phyloP scores from a whole-genome alignment of 768 basidiomycete species.

The Obba rivulosa region DNA sequence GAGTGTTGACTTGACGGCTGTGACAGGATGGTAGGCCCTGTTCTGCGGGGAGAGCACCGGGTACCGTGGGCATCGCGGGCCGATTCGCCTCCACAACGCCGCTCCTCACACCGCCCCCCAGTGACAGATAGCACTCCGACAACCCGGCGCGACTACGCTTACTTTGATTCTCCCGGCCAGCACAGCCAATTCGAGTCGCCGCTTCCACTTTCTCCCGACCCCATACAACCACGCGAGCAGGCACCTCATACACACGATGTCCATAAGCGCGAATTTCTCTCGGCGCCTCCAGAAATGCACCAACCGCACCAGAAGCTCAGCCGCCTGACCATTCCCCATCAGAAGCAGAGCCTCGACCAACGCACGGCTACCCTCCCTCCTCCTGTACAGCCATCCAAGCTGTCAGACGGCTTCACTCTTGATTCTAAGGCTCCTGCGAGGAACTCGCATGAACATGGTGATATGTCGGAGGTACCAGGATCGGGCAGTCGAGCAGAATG shows the following conservation, averaged over 20 bases:
- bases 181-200: slow-evolving; percentile 44
- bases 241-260: background rate
- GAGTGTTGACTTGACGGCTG: background rate
- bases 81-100: slow-evolving; percentile 27
- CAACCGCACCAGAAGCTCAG: slow-evolving; percentile 28
- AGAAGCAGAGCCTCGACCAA: slow-evolving; percentile 10
- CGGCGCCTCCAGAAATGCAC: slow-evolving; percentile 54
- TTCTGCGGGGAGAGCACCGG: slow-evolving; percentile 43
- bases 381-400: no score
- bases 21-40: slow-evolving; percentile 65
- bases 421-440: slow-evolving; percentile 36
- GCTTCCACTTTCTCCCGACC: slow-evolving; percentile 13
- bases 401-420: slow-evolving; percentile 30
- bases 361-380: background rate
- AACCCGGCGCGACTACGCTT: slow-evolving; percentile 2
- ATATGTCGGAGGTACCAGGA: background rate
- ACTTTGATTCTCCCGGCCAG: slow-evolving; percentile 33
- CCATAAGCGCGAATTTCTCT: slow-evolving; percentile 14
- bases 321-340: slow-evolving; percentile 20
- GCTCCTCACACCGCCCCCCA: slow-evolving; percentile 14
- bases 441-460: slow-evolving; percentile 22
- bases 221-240: background rate
- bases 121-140: slow-evolving; percentile 9
- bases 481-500: slow-evolving; percentile 5
- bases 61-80: slow-evolving; percentile 54